Conservation (phyloP, 140 eudicot species). For the Anethum foeniculum region DNA sequence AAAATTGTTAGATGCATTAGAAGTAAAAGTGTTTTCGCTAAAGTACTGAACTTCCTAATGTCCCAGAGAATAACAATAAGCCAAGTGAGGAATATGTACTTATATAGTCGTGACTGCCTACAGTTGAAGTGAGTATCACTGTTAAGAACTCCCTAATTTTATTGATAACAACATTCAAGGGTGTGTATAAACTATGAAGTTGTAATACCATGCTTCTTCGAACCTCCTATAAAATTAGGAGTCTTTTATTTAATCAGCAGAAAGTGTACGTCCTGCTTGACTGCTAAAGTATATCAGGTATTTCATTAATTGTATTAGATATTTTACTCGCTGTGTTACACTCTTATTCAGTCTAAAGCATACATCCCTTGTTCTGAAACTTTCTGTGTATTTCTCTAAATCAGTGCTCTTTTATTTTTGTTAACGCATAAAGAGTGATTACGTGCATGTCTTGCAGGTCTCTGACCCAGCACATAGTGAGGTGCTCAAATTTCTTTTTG, state of each 20-base stretch:
- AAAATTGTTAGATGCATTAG: neutral
- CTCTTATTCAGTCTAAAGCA: neutral
- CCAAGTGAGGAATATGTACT: neutral
- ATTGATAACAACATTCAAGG: neutral
- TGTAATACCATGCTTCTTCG: neutral
- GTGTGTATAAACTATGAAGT: neutral
- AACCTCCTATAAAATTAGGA: neutral
- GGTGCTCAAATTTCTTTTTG: constrained; percentile 71
- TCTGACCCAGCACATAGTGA: constrained; percentile 70
- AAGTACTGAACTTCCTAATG: neutral
- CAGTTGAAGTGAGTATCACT: neutral
- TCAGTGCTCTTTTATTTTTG: neutral
- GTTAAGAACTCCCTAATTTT: neutral
- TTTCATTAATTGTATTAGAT: neutral
- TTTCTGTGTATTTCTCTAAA: constrained; percentile 10
- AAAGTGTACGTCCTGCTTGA: neutral
- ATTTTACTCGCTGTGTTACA: neutral
- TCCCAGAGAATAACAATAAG: neutral
- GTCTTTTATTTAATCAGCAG: neutral
- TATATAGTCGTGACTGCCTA: neutral
- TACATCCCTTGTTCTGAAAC: neutral
- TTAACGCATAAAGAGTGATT: neutral
- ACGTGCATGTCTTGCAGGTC: constrained; percentile 38
- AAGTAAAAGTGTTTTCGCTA: neutral
- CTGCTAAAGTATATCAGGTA: neutral